phyloP scores from a whole-genome alignment of 2,329 filamentous ascomycete genomes.

The Paramyrothecium roridum region DNA sequence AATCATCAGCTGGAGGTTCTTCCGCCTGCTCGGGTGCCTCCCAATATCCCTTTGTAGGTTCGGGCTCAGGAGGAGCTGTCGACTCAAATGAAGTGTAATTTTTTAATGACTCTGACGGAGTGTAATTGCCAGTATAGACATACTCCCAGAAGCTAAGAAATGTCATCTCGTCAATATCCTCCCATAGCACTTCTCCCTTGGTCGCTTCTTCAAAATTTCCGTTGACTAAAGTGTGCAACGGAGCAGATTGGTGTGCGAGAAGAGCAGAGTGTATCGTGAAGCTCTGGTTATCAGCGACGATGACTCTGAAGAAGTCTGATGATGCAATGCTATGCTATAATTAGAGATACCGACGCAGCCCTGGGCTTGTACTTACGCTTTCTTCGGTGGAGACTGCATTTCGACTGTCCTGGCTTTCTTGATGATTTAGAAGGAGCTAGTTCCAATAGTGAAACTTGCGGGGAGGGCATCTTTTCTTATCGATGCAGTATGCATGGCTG shows the following conservation, averaged over 20 bases:
- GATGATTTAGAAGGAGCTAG: too few species aligned
- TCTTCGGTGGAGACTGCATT: background rate
- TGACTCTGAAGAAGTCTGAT: constrained; percentile 5
- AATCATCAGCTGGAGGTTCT: background rate
- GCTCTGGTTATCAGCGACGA: constrained; percentile 6
- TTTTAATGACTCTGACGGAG: background rate
- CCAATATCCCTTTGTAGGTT: too few species aligned
- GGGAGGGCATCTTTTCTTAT: too few species aligned
- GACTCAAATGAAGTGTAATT: background rate
- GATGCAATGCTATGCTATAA: background rate
- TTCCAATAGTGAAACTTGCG: too few species aligned
- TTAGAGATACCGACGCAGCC: background rate
- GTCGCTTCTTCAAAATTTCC: constrained; percentile 6
- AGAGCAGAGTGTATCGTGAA: constrained; percentile 11
- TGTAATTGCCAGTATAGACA: constrained; percentile 8
- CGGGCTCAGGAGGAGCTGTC: background rate
- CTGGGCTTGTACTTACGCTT: background rate
- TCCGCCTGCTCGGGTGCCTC: too few species aligned
- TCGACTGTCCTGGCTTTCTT: too few species aligned
- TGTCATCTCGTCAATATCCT: constrained; percentile 6
- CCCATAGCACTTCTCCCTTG: constrained; percentile 6
- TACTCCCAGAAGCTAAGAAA: constrained; percentile 11
- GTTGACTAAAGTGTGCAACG: constrained; percentile 6
- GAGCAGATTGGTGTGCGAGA: constrained; percentile 7
- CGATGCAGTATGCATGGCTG: too few species aligned